phyloP scores from a whole-genome alignment of 2,329 filamentous ascomycete genomes.

The Onygenales sp. region DNA sequence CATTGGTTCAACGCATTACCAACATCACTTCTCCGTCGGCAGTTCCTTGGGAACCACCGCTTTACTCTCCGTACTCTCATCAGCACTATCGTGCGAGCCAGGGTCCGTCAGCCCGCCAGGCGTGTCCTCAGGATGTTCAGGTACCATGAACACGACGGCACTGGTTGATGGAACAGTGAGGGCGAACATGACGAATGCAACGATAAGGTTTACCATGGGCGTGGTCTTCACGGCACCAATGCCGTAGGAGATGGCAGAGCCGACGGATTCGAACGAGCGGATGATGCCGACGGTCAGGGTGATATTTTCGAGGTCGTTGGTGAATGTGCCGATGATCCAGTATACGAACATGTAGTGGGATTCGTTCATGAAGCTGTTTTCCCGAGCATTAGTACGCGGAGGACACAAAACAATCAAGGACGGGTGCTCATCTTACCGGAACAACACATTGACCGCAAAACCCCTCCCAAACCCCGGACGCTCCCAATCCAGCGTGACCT shows the following conservation, averaged over 20 bases:
- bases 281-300: constrained; percentile 41
- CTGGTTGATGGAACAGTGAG: constrained; percentile 15
- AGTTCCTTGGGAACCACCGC: too few species aligned
- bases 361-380: constrained; percentile 37
- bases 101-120: neutral
- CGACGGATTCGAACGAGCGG: constrained; percentile 41
- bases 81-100: neutral
- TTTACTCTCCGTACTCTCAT: neutral
- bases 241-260: constrained; percentile 39
- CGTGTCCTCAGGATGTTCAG: constrained; percentile 2
- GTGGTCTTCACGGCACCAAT: constrained; percentile 38
- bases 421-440: constrained; percentile 24
- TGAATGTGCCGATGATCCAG: constrained; percentile 42
- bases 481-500: constrained; percentile 38
- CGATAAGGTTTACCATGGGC: constrained; percentile 41
- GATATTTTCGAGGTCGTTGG: constrained; percentile 43
- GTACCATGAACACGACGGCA: constrained; percentile 6
- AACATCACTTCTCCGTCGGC: too few species aligned
- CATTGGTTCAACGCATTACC: too few species aligned
- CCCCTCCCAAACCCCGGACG: constrained; percentile 37
- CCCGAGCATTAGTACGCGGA: neutral
- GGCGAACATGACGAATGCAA: constrained; percentile 41
- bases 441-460: constrained; percentile 39
- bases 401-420: too few species aligned
- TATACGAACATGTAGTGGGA: constrained; percentile 44